Base-by-base conservation (phyloP, 495 filamentous ascomycete genomes). In the Talaromyces trachyspermus region DNA sequence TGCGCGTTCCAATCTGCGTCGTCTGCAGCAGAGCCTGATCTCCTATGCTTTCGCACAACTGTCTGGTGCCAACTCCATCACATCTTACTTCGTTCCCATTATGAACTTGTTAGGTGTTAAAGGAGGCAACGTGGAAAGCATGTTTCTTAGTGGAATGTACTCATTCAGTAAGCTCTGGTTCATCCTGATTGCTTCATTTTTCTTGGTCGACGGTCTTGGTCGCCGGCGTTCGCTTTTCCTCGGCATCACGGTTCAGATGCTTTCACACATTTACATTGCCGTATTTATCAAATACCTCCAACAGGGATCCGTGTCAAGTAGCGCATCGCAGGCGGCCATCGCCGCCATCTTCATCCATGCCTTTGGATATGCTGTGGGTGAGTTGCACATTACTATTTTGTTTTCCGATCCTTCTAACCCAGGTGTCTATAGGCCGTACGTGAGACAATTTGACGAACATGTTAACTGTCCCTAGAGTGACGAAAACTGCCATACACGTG, bases 61-160 rank as follows among this genome's bases (percentile, higher is more conserved):
- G 25, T 59, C 56, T 18, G 56, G 54, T 0, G 56, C 53, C 12
- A 54, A 54, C 39, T 24, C 49, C 5, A 50, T 56, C 20, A 59
- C 53, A 18, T 45, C 27, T 24, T 59, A 56, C 29, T 30, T 50
- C 36, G 23, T 43, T 43, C 41, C 41, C 14, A 45, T 55, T 24
- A n/a, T 49, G 9, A 48, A 24, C 12, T n/a, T 53, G 3, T 17
- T 53, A 12, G 54, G 54, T 1, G 15, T 49, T 35, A 23, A 17
- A 8, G 48, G 39, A 7, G 20, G 33, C 14, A 40, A 40, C 1
- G 36, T 12, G n/a, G 26, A 39, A 5, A 40, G 37, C 23, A 15
- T 53, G 1, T 56, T 48, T 42, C 48, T 47, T 4, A 45, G 38
- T 41, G 54, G 54, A 12, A 46, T 56, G 25, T 56, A 53, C 41